These are phyloP conservation scores for Mucor ambiguus DNA, from an alignment of 371 early-diverging fungal species.

Conservation along the genomic window DNA sequence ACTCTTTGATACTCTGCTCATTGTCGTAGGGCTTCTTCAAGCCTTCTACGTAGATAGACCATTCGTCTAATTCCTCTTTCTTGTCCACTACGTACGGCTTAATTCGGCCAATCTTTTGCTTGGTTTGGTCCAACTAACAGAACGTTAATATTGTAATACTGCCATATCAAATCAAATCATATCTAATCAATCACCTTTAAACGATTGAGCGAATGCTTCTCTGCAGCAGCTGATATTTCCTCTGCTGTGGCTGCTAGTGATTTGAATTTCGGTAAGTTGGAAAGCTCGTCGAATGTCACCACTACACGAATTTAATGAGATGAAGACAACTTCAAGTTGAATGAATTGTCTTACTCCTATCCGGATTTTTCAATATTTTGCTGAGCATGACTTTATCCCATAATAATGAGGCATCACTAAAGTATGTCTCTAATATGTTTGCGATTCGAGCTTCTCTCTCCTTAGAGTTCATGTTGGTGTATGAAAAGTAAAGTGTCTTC, in stretches of 20 bases:
- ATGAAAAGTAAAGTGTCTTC: neutral
- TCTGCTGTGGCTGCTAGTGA: constrained; percentile 22
- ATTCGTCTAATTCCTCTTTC: constrained; percentile 37
- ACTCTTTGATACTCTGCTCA: constrained; percentile 21
- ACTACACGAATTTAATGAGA: constrained; percentile 15
- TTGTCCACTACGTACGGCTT: constrained; percentile 37
- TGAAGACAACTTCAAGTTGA: neutral
- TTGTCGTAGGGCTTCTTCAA: constrained; percentile 28
- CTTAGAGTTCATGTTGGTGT: neutral
- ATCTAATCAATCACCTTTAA: constrained; percentile 21
- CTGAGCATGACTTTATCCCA: constrained; percentile 44
- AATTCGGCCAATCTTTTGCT: constrained; percentile 30
- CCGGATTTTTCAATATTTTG: constrained; percentile 27
- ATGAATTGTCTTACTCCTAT: constrained; percentile 31
- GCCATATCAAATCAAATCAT: neutral
- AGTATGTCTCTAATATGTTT: constrained; percentile 42
- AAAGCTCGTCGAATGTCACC: constrained; percentile 26
- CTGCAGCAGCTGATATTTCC: constrained; percentile 30
- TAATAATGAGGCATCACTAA: constrained; percentile 45
- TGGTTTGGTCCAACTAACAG: neutral
- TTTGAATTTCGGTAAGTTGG: constrained; percentile 26
- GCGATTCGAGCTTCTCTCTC: constrained; percentile 18
- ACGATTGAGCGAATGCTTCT: constrained; percentile 9
- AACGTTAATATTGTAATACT: neutral
- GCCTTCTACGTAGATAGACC: constrained; percentile 51